Percentiles rank a stretch among this genome's conserved stretches.
These are phyloP conservation scores for Xylariaceae sp. DNA, from an alignment of 2,329 filamentous ascomycete species.

Conservation along the genomic window DNA sequence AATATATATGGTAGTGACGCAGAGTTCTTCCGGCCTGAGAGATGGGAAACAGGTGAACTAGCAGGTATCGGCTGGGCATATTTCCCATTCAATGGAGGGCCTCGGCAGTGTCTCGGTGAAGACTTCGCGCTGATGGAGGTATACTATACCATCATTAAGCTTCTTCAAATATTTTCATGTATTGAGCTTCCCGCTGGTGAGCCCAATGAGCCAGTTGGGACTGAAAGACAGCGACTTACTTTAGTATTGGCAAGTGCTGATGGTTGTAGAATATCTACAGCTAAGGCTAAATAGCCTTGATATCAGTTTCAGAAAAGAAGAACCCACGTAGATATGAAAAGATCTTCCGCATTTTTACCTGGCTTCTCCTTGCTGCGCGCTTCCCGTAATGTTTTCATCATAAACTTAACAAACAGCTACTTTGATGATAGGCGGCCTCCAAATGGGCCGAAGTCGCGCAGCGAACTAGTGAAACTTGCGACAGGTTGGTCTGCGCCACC, in stretches of 20 bases:
- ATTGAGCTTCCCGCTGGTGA: not conserved
- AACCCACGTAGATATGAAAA: no score
- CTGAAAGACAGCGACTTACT: not conserved
- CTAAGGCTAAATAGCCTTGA: not conserved
- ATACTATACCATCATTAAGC: not conserved
- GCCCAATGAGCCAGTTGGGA: not conserved
- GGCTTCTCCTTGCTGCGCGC: no score
- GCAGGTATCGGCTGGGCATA: conserved; percentile 2
- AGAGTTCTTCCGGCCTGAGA: conserved; percentile 6
- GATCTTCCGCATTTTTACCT: no score
- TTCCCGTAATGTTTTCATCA: no score
- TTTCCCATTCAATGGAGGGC: conserved; percentile 5
- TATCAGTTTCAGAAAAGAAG: no score
- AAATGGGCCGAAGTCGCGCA: no score
- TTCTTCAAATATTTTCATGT: not conserved
- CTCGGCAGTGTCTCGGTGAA: conserved; percentile 5
- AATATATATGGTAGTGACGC: conserved; percentile 10
- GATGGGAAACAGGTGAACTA: conserved; percentile 3
- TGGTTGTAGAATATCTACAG: conserved; percentile 3
- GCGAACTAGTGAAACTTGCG: no score
- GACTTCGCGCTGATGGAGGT: conserved; percentile 3
- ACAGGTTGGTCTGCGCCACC: no score
- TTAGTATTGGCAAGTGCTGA: not conserved
- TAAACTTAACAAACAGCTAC: no score
- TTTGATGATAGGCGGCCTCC: no score